phyloP scores from a whole-genome alignment of 805 yeast genomes.

The Lachancea kluyveri region DNA sequence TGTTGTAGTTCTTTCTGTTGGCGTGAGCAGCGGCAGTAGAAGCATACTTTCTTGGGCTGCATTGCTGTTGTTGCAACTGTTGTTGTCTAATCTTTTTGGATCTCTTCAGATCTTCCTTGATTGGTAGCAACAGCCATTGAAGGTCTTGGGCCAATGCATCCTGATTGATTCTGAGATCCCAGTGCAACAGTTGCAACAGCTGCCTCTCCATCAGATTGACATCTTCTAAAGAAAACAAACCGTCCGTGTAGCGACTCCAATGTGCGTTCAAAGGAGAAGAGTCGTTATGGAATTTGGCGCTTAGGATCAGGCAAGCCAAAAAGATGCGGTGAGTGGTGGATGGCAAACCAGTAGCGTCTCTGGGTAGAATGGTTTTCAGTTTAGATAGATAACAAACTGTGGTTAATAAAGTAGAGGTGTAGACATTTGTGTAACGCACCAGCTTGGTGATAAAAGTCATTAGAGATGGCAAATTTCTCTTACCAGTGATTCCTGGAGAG shows the following conservation, averaged over 20 bases:
- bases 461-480: slow-evolving; percentile 47
- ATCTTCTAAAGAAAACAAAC: slow-evolving; percentile 59
- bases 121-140: slow-evolving; percentile 68
- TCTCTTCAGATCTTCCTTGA: slow-evolving; percentile 43
- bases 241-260: slow-evolving; percentile 77
- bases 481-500: slow-evolving; percentile 17
- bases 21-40: too few relatives aligned
- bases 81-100: slow-evolving; percentile 14
- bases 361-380: slow-evolving; percentile 55
- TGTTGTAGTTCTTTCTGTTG: slow-evolving; percentile 1
- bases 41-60: too few relatives aligned
- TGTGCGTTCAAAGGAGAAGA: slow-evolving; percentile 71
- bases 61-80: not conserved
- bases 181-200: slow-evolving; percentile 56
- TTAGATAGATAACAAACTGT: slow-evolving; percentile 63
- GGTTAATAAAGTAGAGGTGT: slow-evolving; percentile 71
- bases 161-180: slow-evolving; percentile 64
- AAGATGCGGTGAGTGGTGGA: slow-evolving; percentile 77
- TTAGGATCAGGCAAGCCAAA: slow-evolving; percentile 64
- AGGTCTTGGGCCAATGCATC: slow-evolving; percentile 63
- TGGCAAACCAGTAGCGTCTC: slow-evolving; percentile 69
- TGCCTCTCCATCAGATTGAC: slow-evolving; percentile 79
- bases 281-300: slow-evolving; percentile 73
- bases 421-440: slow-evolving; percentile 72
- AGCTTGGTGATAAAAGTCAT: slow-evolving; percentile 68